Evolutionary conservation across 2,329 filamentous ascomycete species (phyloP).

Genomic region (Exophiala aquamarina): DNA sequence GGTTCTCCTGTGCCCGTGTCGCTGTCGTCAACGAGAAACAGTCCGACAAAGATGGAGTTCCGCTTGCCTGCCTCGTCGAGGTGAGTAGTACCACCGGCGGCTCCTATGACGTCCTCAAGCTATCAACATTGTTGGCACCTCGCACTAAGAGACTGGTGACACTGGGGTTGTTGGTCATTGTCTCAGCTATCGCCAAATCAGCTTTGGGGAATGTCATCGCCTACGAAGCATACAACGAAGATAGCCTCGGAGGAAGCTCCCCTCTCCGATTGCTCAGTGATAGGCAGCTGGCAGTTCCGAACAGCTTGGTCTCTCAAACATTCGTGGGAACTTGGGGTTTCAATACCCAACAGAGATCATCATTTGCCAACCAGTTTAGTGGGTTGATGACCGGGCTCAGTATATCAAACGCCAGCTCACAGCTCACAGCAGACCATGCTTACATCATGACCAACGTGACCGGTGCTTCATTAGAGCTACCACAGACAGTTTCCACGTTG

Average conservation of each 20-base stretch:
- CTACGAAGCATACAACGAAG: constrained; percentile 3
- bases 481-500: background rate
- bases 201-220: background rate
- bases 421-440: background rate
- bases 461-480: background rate
- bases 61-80: constrained; percentile 1
- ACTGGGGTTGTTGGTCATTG: background rate
- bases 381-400: constrained; percentile 2
- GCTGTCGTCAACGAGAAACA: constrained; percentile 21
- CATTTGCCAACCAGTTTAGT: constrained; percentile 1
- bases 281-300: background rate
- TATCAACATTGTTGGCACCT: background rate
- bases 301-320: background rate
- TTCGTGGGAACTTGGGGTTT: constrained; percentile 1
- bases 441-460: background rate
- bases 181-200: background rate
- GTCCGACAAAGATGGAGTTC: constrained; percentile 4
- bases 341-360: constrained; percentile 1
- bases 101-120: constrained; percentile 1
- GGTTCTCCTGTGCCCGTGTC: constrained; percentile 23
- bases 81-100: constrained; percentile 1
- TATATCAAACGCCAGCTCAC: background rate
- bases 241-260: background rate
- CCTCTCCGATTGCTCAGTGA: constrained; percentile 1
- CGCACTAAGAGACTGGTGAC: background rate